phyloP scores from a whole-genome alignment of 75 land plant species.

The Adiantum capillusveneris region DNA sequence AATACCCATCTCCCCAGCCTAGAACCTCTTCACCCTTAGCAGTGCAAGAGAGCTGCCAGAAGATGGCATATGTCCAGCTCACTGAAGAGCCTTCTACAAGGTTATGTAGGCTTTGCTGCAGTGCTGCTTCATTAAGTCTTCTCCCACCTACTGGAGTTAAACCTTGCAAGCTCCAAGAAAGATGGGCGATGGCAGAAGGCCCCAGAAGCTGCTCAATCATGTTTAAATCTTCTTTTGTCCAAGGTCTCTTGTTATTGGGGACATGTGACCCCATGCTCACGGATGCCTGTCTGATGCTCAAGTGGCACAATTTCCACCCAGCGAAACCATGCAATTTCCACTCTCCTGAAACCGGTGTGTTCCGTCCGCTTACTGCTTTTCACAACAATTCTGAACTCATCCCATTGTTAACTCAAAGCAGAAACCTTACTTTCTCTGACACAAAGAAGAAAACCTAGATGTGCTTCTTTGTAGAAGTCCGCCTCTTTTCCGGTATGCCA shows the following conservation, averaged over 20 bases:
- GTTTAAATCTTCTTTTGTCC: constrained; percentile 17
- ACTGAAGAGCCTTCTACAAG: constrained; percentile 43
- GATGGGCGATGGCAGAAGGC: constrained; percentile 11
- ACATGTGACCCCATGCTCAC: no score
- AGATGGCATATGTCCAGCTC: constrained; percentile 85
- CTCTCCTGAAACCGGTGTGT: no score
- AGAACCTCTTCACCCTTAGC: constrained; percentile 1
- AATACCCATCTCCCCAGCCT: constrained; percentile 97
- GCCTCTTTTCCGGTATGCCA: no score
- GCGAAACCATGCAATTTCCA: no score
- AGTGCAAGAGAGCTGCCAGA: constrained; percentile 66
- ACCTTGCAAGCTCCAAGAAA: constrained; percentile 14
- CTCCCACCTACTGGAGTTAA: constrained; percentile 21
- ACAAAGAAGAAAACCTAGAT: no score
- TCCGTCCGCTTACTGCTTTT: no score
- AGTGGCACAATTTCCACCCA: no score
- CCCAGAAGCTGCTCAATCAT: constrained; percentile 34
- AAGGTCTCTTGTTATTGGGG: not conserved
- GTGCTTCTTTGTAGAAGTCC: no score
- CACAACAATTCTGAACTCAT: no score
- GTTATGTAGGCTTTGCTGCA: constrained; percentile 59
- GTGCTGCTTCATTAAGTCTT: constrained; percentile 28
- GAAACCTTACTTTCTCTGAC: no score
- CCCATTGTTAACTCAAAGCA: no score
- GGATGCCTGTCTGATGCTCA: no score